Conservation (phyloP, 2,329 filamentous ascomycete genomes). For the Neonectria sp. region DNA sequence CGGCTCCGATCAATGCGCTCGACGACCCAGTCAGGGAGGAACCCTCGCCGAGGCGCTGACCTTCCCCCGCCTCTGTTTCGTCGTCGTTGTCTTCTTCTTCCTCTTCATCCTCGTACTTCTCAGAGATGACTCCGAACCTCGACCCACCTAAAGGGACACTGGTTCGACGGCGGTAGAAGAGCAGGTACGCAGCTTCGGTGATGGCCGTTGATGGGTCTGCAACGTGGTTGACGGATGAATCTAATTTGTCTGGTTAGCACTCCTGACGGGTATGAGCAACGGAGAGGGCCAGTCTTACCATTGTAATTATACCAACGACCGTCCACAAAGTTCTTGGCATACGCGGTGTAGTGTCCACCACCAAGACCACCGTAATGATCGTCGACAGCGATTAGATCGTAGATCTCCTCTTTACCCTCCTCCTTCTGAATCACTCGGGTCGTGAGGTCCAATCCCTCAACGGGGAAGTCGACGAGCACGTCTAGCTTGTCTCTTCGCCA, state of each 20-base stretch:
- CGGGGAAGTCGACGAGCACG: conserved; percentile 90
- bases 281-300: conserved; percentile 69
- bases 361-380: conserved; percentile 95
- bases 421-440: conserved; percentile 85
- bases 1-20: conserved; percentile 86
- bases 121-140: conserved; percentile 79
- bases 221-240: conserved; percentile 78
- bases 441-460: conserved; percentile 87
- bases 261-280: neutral
- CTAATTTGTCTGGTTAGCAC: conserved; percentile 68
- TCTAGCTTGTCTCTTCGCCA: conserved; percentile 93
- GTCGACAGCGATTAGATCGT: conserved; percentile 95
- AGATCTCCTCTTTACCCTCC: conserved; percentile 85
- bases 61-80: conserved; percentile 78
- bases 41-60: conserved; percentile 84
- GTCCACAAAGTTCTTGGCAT: conserved; percentile 92
- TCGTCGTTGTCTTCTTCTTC: conserved; percentile 63
- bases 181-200: conserved; percentile 85
- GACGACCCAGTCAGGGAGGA: conserved; percentile 92
- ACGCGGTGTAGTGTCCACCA: conserved; percentile 96
- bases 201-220: conserved; percentile 75
- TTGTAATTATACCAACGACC: conserved; percentile 97
- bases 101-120: conserved; percentile 70
- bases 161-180: conserved; percentile 95
- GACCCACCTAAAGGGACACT: conserved; percentile 83